Base-by-base conservation (phyloP, 805 yeast species). In the Kurtzmaniella cleridarum region DNA sequence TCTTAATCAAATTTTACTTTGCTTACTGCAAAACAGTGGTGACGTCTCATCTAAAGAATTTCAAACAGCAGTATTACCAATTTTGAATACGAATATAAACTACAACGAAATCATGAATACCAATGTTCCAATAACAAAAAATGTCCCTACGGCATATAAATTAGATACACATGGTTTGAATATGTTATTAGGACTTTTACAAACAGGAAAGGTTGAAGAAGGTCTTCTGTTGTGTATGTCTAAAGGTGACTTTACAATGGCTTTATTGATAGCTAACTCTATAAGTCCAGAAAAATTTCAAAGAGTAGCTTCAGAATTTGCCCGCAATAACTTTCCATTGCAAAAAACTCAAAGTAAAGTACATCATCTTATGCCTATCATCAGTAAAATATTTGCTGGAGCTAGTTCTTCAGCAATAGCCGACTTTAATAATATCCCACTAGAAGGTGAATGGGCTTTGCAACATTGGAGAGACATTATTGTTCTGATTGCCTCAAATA, bases 241-340 rank as follows among this genome's bases (percentile, higher is more conserved):
- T 1, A 74, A 76, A 38, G 74, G 78, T 8, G 85, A 86, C 47
- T 90, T 86, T 83, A 79, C 91, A 0, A 67, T 89, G 57, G 84
- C 96, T 0, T 60, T 91, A 39, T 55, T 88, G 24, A 64, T 90
- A 36, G 80, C 95, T 1, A 74, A 81, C 43, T 57, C 86, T 13
- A 62, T 78, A 20, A 83, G 93, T 2, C 74, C 76, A 15, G 80
- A 77, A 3, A 67, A 69, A 29, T 81, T 84, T 75, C 59, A 75
- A 4, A 60, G 63, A 27, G 73, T 82, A 2, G 80, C 82, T 5
- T 68, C 79, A 9, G 76, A 71, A 39, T 85, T 78, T 54, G 72
- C 71, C 48, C 35, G 76, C 63, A 45, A 79, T 63, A 44, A 67
- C 58, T 49, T 62, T 58, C 50, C 75, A 47, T 46, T 71, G 56